phyloP scores from a whole-genome alignment of 306 rosid species.

The Citrullus amarus region DNA sequence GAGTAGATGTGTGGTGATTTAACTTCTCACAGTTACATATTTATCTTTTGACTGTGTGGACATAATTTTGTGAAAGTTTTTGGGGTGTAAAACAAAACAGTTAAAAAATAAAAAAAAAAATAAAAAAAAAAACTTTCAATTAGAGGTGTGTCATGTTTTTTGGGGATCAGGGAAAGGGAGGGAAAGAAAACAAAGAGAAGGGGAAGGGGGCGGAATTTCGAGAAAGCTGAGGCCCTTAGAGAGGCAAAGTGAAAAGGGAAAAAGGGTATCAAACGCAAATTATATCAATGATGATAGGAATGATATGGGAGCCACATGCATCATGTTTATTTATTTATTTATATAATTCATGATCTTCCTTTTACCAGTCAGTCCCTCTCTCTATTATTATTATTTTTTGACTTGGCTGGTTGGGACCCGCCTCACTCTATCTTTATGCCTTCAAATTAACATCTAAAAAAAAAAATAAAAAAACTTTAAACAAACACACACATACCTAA shows the following conservation, averaged over 20 bases:
- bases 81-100: neutral
- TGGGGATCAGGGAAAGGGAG: conserved; percentile 1
- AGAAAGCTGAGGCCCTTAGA: conserved; percentile 3
- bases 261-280: conserved; percentile 22
- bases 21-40: too few species aligned
- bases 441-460: conserved; percentile 66
- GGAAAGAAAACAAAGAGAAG: neutral
- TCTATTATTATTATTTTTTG: conserved; percentile 19
- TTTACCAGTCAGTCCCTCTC: conserved; percentile 17
- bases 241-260: conserved; percentile 13
- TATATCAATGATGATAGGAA: conserved; percentile 48
- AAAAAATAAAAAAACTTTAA: conserved; percentile 34
- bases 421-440: conserved; percentile 42
- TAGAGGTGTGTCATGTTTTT: neutral
- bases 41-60: too few species aligned
- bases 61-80: too few species aligned
- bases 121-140: neutral
- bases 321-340: neutral
- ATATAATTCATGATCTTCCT: conserved; percentile 23
- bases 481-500: conserved; percentile 26
- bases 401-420: conserved; percentile 55
- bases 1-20: too few species aligned
- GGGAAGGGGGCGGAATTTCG: neutral
- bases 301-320: conserved; percentile 55
- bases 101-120: neutral